phyloP scores from a whole-genome alignment of 2,329 filamentous ascomycete species.

The Monosporascus sp. region DNA sequence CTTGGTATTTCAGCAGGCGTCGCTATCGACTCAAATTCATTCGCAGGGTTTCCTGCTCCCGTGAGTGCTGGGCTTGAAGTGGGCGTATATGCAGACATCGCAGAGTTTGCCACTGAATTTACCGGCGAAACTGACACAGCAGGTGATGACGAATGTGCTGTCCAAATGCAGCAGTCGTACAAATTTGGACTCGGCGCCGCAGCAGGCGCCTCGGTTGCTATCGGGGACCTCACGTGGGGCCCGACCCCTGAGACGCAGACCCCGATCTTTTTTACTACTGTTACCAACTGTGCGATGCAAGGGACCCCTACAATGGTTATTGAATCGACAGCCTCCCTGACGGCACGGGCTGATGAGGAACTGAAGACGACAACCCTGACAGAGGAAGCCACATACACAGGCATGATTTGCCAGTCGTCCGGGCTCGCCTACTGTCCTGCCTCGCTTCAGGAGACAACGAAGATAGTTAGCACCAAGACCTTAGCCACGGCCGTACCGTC shows the following conservation, averaged over 20 bases:
- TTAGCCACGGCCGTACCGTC: slow-evolving; percentile 34
- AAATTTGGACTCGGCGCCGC: slow-evolving; percentile 47
- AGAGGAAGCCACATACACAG: slow-evolving; percentile 36
- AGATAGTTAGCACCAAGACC: slow-evolving; percentile 33
- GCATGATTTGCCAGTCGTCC: slow-evolving; percentile 36
- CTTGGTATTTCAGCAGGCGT: slow-evolving; percentile 42
- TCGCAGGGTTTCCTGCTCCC: slow-evolving; percentile 8
- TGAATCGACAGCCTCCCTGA: slow-evolving; percentile 7
- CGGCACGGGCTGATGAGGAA: slow-evolving; percentile 17
- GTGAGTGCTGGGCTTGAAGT: slow-evolving; percentile 42
- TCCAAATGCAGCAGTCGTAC: slow-evolving; percentile 45
- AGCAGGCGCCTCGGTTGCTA: slow-evolving; percentile 45
- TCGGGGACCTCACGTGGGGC: slow-evolving; percentile 43
- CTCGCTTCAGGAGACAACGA: slow-evolving; percentile 41
- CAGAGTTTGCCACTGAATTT: slow-evolving; percentile 48
- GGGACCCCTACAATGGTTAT: slow-evolving; percentile 17
- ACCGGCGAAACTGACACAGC: slow-evolving; percentile 30
- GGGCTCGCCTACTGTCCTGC: slow-evolving; percentile 44
- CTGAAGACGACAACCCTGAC: slow-evolving; percentile 35
- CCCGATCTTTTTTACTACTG: slow-evolving; percentile 48
- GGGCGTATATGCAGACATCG: slow-evolving; percentile 45
- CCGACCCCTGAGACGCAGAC: slow-evolving; percentile 39
- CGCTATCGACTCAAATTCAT: slow-evolving; percentile 19
- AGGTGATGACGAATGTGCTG: slow-evolving; percentile 31
- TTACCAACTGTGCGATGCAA: slow-evolving; percentile 37